Base-by-base conservation (phyloP, 805 yeast genomes). In the Saccharomycopsis sp. region DNA sequence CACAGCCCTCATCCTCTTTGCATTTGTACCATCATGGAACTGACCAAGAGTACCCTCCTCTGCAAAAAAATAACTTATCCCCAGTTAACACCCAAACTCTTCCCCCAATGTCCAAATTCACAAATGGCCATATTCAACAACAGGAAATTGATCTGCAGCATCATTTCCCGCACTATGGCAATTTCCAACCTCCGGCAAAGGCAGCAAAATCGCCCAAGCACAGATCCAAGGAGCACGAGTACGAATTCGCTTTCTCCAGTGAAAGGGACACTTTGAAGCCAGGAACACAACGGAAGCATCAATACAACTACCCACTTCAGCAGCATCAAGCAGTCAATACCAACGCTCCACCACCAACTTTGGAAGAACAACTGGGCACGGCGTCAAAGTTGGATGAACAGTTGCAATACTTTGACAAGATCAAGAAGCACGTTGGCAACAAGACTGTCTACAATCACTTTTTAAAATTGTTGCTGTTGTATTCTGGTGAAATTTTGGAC, bases 381-480 rank as follows among this genome's bases (percentile, higher is more conserved):
- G n/a, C n/a, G n/a, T n/a, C n/a, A n/a, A n/a, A n/a, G 2, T 25
- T 88, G 39, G 72, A 78, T 47, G 96, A 88, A 53, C 98, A 92
- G 60, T 75, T 92, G 23, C 70, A 77, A 4, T 92, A 89, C 58
- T 94, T 92, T 55, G 98, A 92, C 58, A 82, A 80, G 56, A 95
- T 85, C 26, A 89, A 89, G 63, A 46, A 46, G 17, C 42, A 85
- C 82, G 58, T 79, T 77, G 6, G 77, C 52, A 87, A 84, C 59
- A 88, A 87, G 57, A 94, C 81, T 58, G 73, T 84, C 9, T 92
- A 92, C 60, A 81, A 81, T 50, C 97, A 92, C 63, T 89, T 92
- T 58, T 67, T 92, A 58, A 92, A 89, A 59, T 68, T 89, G 42
- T 64, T 92, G 50, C 84, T 87, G 52, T 65, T 92, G 52, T 92